Base-by-base conservation (phyloP, 371 early-diverging fungal species). In the Syncephalastrum contaminatum region DNA sequence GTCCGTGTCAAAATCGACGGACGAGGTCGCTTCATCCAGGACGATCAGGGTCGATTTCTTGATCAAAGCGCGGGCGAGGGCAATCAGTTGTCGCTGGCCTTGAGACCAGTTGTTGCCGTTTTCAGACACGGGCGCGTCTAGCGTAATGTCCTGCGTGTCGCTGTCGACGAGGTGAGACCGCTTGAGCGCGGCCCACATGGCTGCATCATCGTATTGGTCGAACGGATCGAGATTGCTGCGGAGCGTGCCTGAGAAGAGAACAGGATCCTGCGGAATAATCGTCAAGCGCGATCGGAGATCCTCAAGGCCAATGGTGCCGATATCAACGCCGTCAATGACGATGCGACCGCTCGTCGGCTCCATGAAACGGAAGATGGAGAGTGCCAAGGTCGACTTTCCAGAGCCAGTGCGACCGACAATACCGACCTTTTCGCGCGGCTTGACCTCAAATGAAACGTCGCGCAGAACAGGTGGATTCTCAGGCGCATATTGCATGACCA, bases 41-140 rank as follows among this genome's bases (percentile, higher is more conserved):
- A 96, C 80, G 42, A 94, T 89, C 52, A 89, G 76, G 50, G 83
- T 58, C 12, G 89, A 82, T 51, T 85, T 81, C 60, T 85, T 83
- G 36, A 95, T 71, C 46, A 95, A 68, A 3, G 95, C 93, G 51
- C 96, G 86, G 1, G 93, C 91, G 18, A 96, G 70, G 13, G 89
- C 86, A 60, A 97, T 85, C 64, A 95, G 73, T 72, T 96, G 96
- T 18, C 89, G 80, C 60, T 96, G 91, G 2, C 97, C 97, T 40
- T 93, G 86, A 13, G 89, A 89, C 69, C 93, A 83, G 60, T 87
- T 91, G 57, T 78, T 81, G 24, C 96, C 95, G 55, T 84, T 86
- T 63, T 88, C 88, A 16, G 67, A 66, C 21, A 90, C 87, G 15
- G 73, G 74, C 1, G 81, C 71, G 18, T 87, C 88, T 15, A 90